Conservation (phyloP, 2,329 filamentous ascomycete species). For the Aspergillus sp. region DNA sequence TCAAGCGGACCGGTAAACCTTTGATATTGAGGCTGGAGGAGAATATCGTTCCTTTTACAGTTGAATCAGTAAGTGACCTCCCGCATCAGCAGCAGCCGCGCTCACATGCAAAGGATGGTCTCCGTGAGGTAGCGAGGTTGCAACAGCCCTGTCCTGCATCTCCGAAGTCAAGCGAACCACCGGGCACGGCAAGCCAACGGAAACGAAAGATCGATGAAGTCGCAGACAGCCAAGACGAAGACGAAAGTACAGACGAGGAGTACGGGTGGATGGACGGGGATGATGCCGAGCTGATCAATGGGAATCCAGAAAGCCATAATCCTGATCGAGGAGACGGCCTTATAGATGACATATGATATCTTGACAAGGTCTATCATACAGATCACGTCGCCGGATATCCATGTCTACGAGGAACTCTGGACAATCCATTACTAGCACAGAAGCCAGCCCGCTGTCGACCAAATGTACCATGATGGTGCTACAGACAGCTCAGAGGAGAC, state of each 20-base stretch:
- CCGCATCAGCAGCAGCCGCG: neutral
- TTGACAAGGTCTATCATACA: neutral
- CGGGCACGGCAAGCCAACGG: constrained; percentile 11
- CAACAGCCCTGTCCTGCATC: constrained; percentile 3
- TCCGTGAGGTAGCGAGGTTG: constrained; percentile 7
- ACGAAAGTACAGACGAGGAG: constrained; percentile 22
- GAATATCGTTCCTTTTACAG: constrained; percentile 31
- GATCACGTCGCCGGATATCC: neutral
- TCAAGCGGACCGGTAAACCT: constrained; percentile 53
- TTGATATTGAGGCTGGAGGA: constrained; percentile 16
- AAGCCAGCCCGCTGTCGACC: no score
- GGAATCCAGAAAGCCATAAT: neutral
- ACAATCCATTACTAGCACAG: no score
- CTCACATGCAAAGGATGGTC: constrained; percentile 7
- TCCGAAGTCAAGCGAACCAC: constrained; percentile 4
- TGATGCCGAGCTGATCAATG: constrained; percentile 7
- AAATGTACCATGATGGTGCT: no score
- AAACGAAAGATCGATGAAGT: constrained; percentile 39
- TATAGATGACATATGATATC: constrained; percentile 1
- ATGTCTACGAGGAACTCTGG: no score
- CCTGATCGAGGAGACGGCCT: no score
- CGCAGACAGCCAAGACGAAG: constrained; percentile 37
- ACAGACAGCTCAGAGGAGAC: no score
- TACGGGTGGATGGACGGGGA: constrained; percentile 20
- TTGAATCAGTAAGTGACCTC: constrained; percentile 24